phyloP scores from a whole-genome alignment of 2,329 filamentous ascomycete species.

The Pseudonectria buxi region DNA sequence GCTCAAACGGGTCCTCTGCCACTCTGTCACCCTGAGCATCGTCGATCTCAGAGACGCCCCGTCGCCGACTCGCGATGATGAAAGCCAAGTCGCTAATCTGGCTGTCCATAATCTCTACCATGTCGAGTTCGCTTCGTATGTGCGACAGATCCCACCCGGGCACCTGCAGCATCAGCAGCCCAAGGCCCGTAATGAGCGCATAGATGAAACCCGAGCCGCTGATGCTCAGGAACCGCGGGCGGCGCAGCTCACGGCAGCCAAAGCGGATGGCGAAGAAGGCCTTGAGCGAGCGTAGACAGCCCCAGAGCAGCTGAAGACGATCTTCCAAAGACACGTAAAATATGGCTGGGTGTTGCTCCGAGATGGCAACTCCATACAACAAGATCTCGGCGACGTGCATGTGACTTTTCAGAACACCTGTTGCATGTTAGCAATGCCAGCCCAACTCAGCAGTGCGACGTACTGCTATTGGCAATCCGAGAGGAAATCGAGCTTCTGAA shows the following conservation, averaged over 20 bases:
- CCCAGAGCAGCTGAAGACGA: slow-evolving; percentile 40
- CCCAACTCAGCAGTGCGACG: slow-evolving; percentile 2
- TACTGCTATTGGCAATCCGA: slow-evolving; percentile 29
- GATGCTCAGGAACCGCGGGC: slow-evolving; percentile 37
- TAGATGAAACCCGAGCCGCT: slow-evolving; percentile 42
- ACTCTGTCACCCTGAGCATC: slow-evolving; percentile 4
- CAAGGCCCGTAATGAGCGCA: slow-evolving; percentile 38
- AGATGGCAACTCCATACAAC: slow-evolving; percentile 40
- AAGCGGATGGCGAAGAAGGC: slow-evolving; percentile 35
- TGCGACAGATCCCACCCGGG: slow-evolving; percentile 40
- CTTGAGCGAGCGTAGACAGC: slow-evolving; percentile 34
- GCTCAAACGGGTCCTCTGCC: slow-evolving; percentile 26
- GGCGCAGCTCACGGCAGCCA: slow-evolving; percentile 22
- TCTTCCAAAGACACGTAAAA: slow-evolving; percentile 29
- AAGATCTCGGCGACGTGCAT: slow-evolving; percentile 39
- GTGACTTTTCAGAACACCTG: slow-evolving; percentile 36
- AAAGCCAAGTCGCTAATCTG: slow-evolving; percentile 25
- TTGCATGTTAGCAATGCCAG: too few species aligned
- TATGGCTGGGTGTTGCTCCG: slow-evolving; percentile 28
- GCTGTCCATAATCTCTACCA: slow-evolving; percentile 18
- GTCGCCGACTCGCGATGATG: slow-evolving; percentile 24
- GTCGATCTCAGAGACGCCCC: slow-evolving; percentile 14
- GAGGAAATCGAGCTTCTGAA: slow-evolving; percentile 31
- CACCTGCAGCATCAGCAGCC: slow-evolving; percentile 37
- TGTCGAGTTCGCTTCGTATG: slow-evolving; percentile 30